phyloP scores from a whole-genome alignment of 169 alveolate genomes.

The Toxoplasma gondii region DNA sequence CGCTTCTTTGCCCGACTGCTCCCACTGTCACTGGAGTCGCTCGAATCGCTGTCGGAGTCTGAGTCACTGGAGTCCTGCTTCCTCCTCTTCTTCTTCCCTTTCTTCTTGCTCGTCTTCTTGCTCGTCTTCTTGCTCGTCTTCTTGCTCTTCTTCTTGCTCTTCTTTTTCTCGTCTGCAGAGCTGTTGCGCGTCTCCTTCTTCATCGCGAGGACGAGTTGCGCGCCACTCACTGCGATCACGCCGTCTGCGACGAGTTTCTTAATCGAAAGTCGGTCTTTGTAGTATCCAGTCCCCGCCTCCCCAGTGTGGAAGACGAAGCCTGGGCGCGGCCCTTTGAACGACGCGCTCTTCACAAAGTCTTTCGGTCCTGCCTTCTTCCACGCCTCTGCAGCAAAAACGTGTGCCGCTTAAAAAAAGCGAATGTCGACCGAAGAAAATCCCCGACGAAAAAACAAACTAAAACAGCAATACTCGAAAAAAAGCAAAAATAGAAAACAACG shows the following conservation, averaged over 20 bases:
- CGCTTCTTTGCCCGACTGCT: not conserved
- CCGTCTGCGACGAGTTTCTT: not conserved
- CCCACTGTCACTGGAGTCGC: conserved; percentile 12
- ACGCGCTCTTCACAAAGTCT: not conserved
- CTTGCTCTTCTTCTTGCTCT: not conserved
- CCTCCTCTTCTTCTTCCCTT: not conserved
- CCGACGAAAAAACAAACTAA: not conserved
- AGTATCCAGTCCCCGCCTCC: conserved; percentile 2
- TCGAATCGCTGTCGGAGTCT: not conserved
- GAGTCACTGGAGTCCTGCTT: not conserved
- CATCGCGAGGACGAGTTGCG: not conserved
- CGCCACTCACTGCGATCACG: not conserved
- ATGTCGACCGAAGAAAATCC: not conserved
- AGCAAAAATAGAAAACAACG: not conserved
- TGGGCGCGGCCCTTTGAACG: not conserved
- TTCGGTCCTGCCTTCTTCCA: not conserved
- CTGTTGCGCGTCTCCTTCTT: not conserved
- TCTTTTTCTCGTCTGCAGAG: not conserved
- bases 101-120: not conserved
- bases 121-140: not conserved
- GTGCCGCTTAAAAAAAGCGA: not conserved
- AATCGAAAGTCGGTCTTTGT: not conserved
- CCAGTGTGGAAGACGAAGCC: conserved; percentile 25
- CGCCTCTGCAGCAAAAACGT: not conserved
- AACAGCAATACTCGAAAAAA: too few relatives aligned